phyloP scores from a whole-genome alignment of 352 stramenopile genomes.

The Globisporangium cylindrosporum region DNA sequence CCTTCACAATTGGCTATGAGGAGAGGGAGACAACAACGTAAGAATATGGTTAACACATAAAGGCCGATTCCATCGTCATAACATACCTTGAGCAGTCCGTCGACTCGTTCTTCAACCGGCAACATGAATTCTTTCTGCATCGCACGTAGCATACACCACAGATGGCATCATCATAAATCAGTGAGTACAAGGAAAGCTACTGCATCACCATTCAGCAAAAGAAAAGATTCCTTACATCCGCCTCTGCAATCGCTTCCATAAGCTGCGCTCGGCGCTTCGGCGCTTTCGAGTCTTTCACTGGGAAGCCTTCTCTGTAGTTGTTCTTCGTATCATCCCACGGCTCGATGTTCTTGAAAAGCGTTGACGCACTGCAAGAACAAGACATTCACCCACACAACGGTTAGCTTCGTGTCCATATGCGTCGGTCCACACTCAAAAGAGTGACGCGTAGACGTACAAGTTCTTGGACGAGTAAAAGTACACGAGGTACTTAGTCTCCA shows the following conservation, averaged over 20 bases:
- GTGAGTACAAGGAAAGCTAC: not conserved
- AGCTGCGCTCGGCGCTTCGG: slow-evolving; percentile 63
- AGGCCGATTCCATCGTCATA: not conserved
- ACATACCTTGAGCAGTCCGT: slow-evolving; percentile 49
- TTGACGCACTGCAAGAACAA: slow-evolving; percentile 31
- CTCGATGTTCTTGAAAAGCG: slow-evolving; percentile 67
- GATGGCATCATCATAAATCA: not conserved
- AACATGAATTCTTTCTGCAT: slow-evolving; percentile 58
- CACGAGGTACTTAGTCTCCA: slow-evolving; percentile 71
- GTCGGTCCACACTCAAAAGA: not conserved
- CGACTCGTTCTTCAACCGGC: slow-evolving; percentile 48
- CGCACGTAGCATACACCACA: slow-evolving; percentile 10
- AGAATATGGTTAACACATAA: too few species aligned
- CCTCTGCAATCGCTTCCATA: slow-evolving; percentile 66
- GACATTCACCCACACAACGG: not conserved
- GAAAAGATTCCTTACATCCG: slow-evolving; percentile 41
- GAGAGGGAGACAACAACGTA: not conserved
- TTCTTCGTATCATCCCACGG: slow-evolving; percentile 70
- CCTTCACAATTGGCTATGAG: slow-evolving; percentile 14
- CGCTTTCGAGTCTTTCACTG: slow-evolving; percentile 68
- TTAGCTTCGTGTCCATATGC: slow-evolving; percentile 1
- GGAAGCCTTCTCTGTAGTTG: slow-evolving; percentile 59
- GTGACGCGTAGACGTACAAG: slow-evolving; percentile 32
- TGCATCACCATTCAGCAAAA: not conserved
- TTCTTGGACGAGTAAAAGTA: slow-evolving; percentile 81